phyloP scores from a whole-genome alignment of 345 rosid genomes.

The Stellera chamaejasme region DNA sequence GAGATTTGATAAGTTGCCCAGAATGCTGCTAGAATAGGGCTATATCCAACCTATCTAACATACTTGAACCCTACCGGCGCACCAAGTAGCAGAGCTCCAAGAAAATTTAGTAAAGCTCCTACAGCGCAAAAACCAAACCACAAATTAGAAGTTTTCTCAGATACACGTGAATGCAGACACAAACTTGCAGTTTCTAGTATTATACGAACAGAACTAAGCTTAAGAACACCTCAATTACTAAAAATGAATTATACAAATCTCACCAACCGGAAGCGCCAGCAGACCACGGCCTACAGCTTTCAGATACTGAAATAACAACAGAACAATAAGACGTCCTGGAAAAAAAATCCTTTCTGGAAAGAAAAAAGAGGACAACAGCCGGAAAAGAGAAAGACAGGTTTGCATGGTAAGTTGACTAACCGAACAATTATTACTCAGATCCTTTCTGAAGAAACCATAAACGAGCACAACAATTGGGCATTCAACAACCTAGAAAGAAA shows the following conservation, averaged over 20 bases:
- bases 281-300: slow-evolving; percentile 53
- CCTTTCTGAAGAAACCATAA: slow-evolving; percentile 43
- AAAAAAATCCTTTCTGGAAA: background rate
- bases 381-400: background rate
- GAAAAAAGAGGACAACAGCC: background rate
- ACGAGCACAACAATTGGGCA: slow-evolving; percentile 39
- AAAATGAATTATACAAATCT: slow-evolving; percentile 19
- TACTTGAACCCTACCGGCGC: slow-evolving; percentile 78
- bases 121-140: slow-evolving; percentile 6
- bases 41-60: slow-evolving; percentile 17
- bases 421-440: slow-evolving; percentile 51
- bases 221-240: background rate
- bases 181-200: background rate
- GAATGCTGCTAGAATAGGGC: slow-evolving; percentile 5
- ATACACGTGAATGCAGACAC: background rate
- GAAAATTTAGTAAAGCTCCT: slow-evolving; percentile 70
- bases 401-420: slow-evolving; percentile 20
- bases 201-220: background rate
- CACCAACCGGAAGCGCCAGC: slow-evolving; percentile 61
- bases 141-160: background rate
- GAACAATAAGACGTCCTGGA: background rate
- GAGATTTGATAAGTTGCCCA: background rate
- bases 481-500: slow-evolving; percentile 33
- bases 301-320: slow-evolving; percentile 42
- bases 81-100: slow-evolving; percentile 80